Evolutionary conservation across 106 monocot genomes (phyloP).

Genomic region (Dactylorhiza incarnata): DNA sequence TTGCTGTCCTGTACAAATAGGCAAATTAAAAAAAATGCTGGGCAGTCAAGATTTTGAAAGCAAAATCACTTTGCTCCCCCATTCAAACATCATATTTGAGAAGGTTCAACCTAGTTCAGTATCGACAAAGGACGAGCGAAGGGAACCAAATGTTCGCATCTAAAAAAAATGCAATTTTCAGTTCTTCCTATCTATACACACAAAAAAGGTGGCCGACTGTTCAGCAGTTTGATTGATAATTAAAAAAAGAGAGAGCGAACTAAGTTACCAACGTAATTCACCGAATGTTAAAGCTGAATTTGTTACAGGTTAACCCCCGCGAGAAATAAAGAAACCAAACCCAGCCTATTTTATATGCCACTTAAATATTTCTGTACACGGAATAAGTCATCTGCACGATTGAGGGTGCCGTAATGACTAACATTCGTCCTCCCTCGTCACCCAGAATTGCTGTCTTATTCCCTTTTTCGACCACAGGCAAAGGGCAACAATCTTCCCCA

Average conservation of each 20-base stretch:
- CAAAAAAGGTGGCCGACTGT: background rate
- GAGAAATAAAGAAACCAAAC: background rate
- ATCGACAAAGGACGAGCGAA: too few species aligned
- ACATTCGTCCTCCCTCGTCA: background rate
- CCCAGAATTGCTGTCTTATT: background rate
- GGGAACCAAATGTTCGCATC: too few species aligned
- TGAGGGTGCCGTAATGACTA: background rate
- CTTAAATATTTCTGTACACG: constrained; percentile 3
- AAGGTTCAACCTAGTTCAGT: too few species aligned
- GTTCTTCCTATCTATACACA: background rate
- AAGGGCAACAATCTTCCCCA: background rate
- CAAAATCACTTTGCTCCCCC: too few species aligned
- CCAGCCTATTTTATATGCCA: background rate
- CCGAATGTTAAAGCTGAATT: background rate
- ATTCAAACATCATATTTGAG: too few species aligned
- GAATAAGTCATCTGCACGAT: background rate
- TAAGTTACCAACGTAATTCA: background rate
- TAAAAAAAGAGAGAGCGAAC: background rate
- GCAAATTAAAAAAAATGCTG: too few species aligned
- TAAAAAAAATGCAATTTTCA: too few species aligned
- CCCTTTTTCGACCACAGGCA: background rate
- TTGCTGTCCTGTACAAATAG: too few species aligned
- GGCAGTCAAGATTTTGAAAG: too few species aligned
- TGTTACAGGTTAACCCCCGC: background rate
- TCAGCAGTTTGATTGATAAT: background rate